Base-by-base conservation (phyloP, 495 filamentous ascomycete genomes). In the Immersiella caudata region DNA sequence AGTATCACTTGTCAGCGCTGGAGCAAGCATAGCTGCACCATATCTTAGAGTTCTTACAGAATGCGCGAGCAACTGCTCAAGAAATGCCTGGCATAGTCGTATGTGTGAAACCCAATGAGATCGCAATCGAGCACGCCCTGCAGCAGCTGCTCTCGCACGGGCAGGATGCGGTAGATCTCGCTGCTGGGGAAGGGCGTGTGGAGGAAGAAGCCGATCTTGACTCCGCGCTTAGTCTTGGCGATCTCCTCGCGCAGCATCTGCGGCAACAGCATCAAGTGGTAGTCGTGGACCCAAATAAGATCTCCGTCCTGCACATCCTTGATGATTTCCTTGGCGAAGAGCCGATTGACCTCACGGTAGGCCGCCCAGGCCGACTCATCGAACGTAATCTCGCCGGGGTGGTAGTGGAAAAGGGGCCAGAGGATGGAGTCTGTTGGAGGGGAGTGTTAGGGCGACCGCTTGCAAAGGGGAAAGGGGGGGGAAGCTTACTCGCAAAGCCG, bases 361-460 rank as follows among this genome's bases (percentile, higher is more conserved):
- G 93, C 93, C 22, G 87, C 80, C 94, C 94, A 97, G 4, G 91
- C 87, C 8, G 84, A 87, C 75, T 97, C 93, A 73, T 95, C 88
- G 76, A 96, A 97, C 40, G 86, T 90, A 61, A 97, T 93, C 81
- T 97, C 94, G 59, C 92, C 93, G 14, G 93, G 91, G 74, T 97
- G 93, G 78, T 97, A 98, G 81, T 97, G 94, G 74, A 98, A 93
- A 14, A 96, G 87, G 4, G 94, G 94, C 94, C 94, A 98, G 33
- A 97, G 86, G 70, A 96, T 96, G 1, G 91, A 92, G 76, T 98
- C 93, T 96, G 71, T 20, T 24, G 21, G 35, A n/a, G n/a, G 35
- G 1, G 12, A 21, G 24, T 67, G 26, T 67, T 16, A 54, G 46
- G 58, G 29, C 20, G 11, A 26, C 12, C 49, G 9, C 36, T 57